Evolutionary conservation across 2,329 filamentous ascomycete genomes (phyloP), one percentile per base, ranked within the genome.

Genomic region (Fusarium albosuccineum): DNA sequence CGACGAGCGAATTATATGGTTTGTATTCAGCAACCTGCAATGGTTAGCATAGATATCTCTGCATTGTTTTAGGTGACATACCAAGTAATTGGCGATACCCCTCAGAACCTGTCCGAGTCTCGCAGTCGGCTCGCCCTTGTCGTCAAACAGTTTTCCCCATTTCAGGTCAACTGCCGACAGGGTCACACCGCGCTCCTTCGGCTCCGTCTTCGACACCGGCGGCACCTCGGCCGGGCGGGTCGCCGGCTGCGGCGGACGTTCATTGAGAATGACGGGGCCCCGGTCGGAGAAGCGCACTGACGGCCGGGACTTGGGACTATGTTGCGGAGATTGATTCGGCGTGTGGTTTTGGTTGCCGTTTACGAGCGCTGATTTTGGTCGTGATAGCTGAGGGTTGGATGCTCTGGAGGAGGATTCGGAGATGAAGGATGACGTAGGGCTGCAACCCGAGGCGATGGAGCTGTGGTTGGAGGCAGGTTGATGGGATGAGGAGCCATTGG

Each of bases 81-180:
- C 92, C 72, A 97, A 81, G 75, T 93, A 90, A 55, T 88, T 83
- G 11, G 92, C 92, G 58, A 97, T 82, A 0, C 92, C 92, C 57
- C 89, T 84, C 49, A 97, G 80, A 39, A 96, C 89, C 67, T 94
- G 87, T 0, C 87, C 86, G 14, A 95, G 83, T 52, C 92, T 84
- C 48, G 83, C 78, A 0, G 92, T 94, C 1, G 92, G 88, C 57
- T 86, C 84, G 0, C 90, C 91, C 29, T 89, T 83, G 3, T 83
- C 81, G 46, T 91, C 88, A 74, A 97, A 97, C 3, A 97, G 77
- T 9, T 83, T 83, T 6, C 92, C 91, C 93, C 93, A 97, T 74
- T 90, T 89, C 74, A 86, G 87, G 75, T 94, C 92, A 29, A 91
- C 77, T 2, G 86, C 86, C 2, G 73, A 77, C 9, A 73, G 39